phyloP scores from a whole-genome alignment of 2,329 filamentous ascomycete genomes.

The Pyrenophora teres region DNA sequence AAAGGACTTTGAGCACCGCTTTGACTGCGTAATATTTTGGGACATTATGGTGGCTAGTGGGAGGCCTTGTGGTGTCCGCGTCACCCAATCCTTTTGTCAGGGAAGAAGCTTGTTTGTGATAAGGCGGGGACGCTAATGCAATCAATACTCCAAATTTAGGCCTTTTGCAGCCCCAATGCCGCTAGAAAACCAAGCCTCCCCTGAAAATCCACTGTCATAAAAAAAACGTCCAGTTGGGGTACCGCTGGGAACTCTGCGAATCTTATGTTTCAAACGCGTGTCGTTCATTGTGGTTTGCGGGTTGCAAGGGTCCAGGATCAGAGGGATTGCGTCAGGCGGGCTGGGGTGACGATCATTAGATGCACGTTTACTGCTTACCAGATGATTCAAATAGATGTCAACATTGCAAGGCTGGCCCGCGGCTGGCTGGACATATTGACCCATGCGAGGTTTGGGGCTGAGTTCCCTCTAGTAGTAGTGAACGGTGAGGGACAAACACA shows the following conservation, averaged over 20 bases:
- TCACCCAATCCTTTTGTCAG: neutral
- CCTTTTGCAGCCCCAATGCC: neutral
- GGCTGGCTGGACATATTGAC: too few relatives aligned
- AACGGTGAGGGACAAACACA: too few relatives aligned
- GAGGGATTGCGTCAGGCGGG: too few relatives aligned
- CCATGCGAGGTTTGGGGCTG: too few relatives aligned
- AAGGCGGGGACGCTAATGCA: constrained; percentile 8
- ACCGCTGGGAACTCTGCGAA: neutral
- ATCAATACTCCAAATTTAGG: neutral
- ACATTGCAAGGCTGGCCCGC: too few relatives aligned
- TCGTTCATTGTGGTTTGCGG: constrained; percentile 8
- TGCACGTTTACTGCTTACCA: neutral
- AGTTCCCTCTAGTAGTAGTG: too few relatives aligned
- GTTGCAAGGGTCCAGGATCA: neutral
- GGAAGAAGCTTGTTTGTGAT: constrained; percentile 5
- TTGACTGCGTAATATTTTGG: too few relatives aligned
- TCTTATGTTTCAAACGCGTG: constrained; percentile 10
- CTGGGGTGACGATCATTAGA: neutral
- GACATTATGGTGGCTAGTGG: constrained; percentile 1
- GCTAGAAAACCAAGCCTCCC: constrained; percentile 1
- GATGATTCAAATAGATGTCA: too few relatives aligned
- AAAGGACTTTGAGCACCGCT: neutral
- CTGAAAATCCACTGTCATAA: neutral
- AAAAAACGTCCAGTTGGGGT: neutral
- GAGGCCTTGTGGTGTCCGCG: neutral